Base-by-base conservation (phyloP, 1,139 yeast species). In the Diutina ranongensis region DNA sequence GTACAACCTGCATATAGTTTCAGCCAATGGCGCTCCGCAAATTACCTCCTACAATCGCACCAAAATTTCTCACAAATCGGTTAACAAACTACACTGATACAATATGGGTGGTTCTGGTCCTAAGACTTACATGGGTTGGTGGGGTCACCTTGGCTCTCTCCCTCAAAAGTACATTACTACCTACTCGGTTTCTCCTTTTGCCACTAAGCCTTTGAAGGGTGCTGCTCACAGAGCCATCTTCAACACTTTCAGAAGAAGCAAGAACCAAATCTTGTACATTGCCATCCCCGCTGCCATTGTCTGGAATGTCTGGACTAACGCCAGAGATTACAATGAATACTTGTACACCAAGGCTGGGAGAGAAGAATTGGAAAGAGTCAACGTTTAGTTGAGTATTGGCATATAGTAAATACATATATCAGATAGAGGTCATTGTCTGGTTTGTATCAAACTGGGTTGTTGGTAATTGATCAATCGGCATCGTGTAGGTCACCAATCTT, bases 281-380 rank as follows among this genome's bases (percentile, higher is more conserved):
- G 68, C 78, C 48, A 64, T 88, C 55, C 99, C 99, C 54, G 85
- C 76, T 54, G 72, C 78, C 49, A 65, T 85, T 55, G 83, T 86
- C 61, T 88, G 92, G 84, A 81, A 78, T 66, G 67, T 89, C 70
- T 88, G 96, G 95, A 79, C 79, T 52, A 67, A 74, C 61, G 94
- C 95, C 56, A 80, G 88, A 72, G 87, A 83, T 62, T 87, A 88
- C 78, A 92, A 92, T 68, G 92, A 83, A 63, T 89, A 74, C 79
- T 78, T 92, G 66, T 92, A 92, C 78, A 88, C 97, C 69, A 92
- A 92, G 76, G 97, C 84, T 53, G 98, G 98, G 64, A 87, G 92
- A 74, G 92, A 83, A 72, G 95, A 87, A 63, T 77, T 88, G 64
- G 89, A 76, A 66, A 81, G 78, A 67, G 89, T 80, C 57, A 81